Conservation (phyloP, 2,329 filamentous ascomycete genomes). For the Colletotrichum lini region DNA sequence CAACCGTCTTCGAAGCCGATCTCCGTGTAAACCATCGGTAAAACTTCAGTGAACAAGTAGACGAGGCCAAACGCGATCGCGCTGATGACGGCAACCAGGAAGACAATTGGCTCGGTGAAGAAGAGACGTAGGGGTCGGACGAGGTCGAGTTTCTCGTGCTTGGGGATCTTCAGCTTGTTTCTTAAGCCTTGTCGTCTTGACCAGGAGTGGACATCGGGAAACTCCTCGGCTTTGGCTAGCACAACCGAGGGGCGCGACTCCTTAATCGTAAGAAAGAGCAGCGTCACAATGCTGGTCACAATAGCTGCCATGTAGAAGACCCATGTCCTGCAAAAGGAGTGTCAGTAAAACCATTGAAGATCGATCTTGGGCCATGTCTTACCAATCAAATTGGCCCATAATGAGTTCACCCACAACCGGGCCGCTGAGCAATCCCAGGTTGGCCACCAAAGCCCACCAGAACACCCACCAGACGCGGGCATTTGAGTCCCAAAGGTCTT, state of each 20-base stretch:
- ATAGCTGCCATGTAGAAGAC: constrained; percentile 26
- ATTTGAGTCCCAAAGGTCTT: constrained; percentile 32
- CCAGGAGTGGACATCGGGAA: too few relatives aligned
- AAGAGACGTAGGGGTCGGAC: constrained; percentile 11
- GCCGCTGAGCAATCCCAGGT: constrained; percentile 18
- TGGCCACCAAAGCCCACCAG: constrained; percentile 19
- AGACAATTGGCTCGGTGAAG: constrained; percentile 32
- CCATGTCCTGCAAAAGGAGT: neutral
- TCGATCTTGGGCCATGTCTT: too few relatives aligned
- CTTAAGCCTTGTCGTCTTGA: too few relatives aligned
- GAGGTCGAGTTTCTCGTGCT: constrained; percentile 22
- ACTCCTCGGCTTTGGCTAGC: neutral
- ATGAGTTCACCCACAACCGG: constrained; percentile 14
- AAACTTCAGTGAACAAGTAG: constrained; percentile 27
- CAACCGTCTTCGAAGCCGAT: constrained; percentile 14
- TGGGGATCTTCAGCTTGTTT: too few relatives aligned
- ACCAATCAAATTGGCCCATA: constrained; percentile 4
- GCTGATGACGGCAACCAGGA: constrained; percentile 17
- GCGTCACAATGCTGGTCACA: neutral
- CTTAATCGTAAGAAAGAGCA: constrained; percentile 6
- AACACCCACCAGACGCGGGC: constrained; percentile 22
- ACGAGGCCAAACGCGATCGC: constrained; percentile 26
- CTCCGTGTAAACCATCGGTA: constrained; percentile 9
- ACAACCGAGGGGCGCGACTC: constrained; percentile 32
- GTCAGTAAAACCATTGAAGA: neutral